phyloP scores from a whole-genome alignment of 768 basidiomycete genomes.

The Piloderma croceum region DNA sequence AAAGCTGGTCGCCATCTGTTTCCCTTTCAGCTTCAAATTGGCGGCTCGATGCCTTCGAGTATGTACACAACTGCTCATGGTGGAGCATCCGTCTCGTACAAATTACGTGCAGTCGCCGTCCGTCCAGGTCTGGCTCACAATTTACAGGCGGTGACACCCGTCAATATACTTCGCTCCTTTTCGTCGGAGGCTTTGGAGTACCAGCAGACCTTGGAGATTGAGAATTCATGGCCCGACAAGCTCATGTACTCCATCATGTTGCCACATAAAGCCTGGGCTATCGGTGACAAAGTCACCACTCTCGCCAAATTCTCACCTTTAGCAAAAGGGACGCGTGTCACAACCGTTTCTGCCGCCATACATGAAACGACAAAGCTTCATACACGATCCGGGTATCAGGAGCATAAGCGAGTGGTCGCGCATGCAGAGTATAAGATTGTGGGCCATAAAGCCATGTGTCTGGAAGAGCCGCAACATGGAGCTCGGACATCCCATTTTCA shows the following conservation, averaged over 20 bases:
- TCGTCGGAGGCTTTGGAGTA: constrained; percentile 84
- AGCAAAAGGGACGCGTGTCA: constrained; percentile 74
- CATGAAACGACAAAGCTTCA: constrained; percentile 69
- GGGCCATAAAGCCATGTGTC: constrained; percentile 48
- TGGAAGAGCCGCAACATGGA: constrained; percentile 25
- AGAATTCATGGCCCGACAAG: constrained; percentile 97
- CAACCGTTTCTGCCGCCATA: constrained; percentile 59
- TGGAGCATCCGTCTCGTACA: constrained; percentile 75
- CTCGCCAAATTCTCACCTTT: constrained; percentile 85
- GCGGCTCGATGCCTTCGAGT: constrained; percentile 79
- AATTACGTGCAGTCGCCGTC: constrained; percentile 78
- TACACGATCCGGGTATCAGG: constrained; percentile 49
- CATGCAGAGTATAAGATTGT: constrained; percentile 64
- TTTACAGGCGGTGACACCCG: constrained; percentile 53
- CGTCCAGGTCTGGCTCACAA: constrained; percentile 72
- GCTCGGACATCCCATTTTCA: constrained; percentile 5
- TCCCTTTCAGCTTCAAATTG: constrained; percentile 85
- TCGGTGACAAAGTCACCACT: constrained; percentile 78
- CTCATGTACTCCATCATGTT: constrained; percentile 93
- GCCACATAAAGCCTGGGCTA: constrained; percentile 94
- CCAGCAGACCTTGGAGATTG: constrained; percentile 91
- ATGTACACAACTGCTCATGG: constrained; percentile 50
- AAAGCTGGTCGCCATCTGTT: constrained; percentile 94
- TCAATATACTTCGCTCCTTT: constrained; percentile 70
- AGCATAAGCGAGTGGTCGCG: constrained; percentile 55